Percentiles rank a stretch among this genome's conserved stretches.
phyloP scores from a whole-genome alignment of 768 basidiomycete species.

The Candolleomyces aberdarensis region DNA sequence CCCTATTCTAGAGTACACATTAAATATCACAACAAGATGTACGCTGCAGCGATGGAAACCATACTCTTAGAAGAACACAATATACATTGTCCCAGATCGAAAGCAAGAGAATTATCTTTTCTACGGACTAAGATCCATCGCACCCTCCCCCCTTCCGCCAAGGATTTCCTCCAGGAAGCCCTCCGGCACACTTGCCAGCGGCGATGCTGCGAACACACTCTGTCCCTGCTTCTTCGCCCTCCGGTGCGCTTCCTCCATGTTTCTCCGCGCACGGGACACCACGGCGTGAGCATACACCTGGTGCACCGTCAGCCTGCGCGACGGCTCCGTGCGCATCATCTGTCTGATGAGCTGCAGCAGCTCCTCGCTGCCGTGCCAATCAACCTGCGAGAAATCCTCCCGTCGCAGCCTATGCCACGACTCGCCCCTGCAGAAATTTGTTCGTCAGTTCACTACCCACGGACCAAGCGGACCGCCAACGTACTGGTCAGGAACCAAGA shows the following conservation, averaged over 20 bases:
- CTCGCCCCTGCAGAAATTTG: constrained; percentile 60
- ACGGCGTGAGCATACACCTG: constrained; percentile 61
- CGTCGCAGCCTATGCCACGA: constrained; percentile 91
- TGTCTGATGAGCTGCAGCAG: constrained; percentile 64
- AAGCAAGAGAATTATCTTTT: not conserved
- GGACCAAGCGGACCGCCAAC: constrained; percentile 30
- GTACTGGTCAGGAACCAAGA: constrained; percentile 95
- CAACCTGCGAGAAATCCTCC: constrained; percentile 88
- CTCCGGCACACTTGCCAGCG: constrained; percentile 52
- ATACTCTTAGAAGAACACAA: no score
- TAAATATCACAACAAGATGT: not conserved
- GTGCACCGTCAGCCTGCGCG: constrained; percentile 51
- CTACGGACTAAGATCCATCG: constrained; percentile 34
- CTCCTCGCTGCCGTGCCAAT: constrained; percentile 61
- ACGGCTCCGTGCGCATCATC: constrained; percentile 78
- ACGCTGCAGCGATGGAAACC: no score
- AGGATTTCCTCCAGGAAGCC: constrained; percentile 69
- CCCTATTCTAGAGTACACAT: not conserved
- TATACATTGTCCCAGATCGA: not conserved
- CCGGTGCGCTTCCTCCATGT: constrained; percentile 55
- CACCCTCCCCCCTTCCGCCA: constrained; percentile 34
- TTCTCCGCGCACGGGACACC: constrained; percentile 56
- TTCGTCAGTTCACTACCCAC: constrained; percentile 9
- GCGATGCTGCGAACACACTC: constrained; percentile 55
- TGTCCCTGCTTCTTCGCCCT: constrained; percentile 31